Base-by-base conservation (phyloP, 2,329 filamentous ascomycete genomes). In the Neofusicoccum kwambonambiense region DNA sequence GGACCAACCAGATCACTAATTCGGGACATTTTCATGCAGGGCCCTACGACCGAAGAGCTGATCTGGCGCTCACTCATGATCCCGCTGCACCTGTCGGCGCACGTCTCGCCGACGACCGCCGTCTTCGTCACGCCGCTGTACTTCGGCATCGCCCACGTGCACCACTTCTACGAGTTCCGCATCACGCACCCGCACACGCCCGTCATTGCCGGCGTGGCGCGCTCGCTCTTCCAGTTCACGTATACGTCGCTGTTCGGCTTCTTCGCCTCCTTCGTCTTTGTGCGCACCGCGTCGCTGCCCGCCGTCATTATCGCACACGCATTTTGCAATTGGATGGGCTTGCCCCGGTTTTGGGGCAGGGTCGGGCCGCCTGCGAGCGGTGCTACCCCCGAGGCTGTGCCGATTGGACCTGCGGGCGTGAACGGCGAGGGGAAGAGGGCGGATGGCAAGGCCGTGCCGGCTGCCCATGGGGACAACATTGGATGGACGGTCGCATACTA, bases 181-280 rank as follows among this genome's bases (percentile, higher is more conserved):
- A 82, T 96, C 65, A 91, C 90, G 1, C 87, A 96, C 71, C 91
- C 92, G 8, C 82, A 87, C 67, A 87, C 89, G 1, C 86, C 91
- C 0, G 73, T 89, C 12, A 69, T 83, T 0, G 82, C 86, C 1
- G 87, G 90, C 6, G 72, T 95, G 5, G 74, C 90, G 34, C 88
- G 92, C 57, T 92, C 92, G 2, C 69, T 93, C 11, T 84, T 98
- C 69, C 95, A 98, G 75, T 90, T 99, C 71, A 82, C 85, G 3
- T 99, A 96, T 78, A 99, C 95, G 0, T 93, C 92, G 6, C 78
- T 98, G 4, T 99, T 99, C 73, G 95, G 95, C 67, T 93, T 92
- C 77, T 97, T 95, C 77, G 93, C 91, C 4, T 93, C 92, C 0
- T 99, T 98, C 71, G 72, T 97, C 19, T 97, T 90, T 73, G 75